A percentile compares a stretch with the other conserved stretches of the same genome.
Evolutionary conservation across 345 rosid species (phyloP).

Genomic region (Syzygium grande): DNA sequence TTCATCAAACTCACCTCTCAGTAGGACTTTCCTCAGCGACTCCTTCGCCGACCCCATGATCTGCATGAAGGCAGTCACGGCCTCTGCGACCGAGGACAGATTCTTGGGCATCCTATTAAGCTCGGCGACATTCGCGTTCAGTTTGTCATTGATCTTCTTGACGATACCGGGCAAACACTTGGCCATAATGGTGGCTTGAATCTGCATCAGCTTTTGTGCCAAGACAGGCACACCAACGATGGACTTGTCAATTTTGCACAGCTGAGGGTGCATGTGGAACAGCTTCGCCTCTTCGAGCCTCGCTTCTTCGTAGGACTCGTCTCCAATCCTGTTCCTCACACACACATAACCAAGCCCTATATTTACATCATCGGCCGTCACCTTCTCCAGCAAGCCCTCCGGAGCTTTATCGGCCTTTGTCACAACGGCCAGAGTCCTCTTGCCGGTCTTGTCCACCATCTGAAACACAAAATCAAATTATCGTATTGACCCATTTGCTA

Average conservation of each 20-base stretch:
- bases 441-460: conserved; percentile 31
- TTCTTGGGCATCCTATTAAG: conserved; percentile 17
- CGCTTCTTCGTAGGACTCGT: conserved; percentile 20
- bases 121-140: neutral
- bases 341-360: conserved; percentile 40
- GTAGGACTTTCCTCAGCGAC: conserved; percentile 22
- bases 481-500: neutral
- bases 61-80: conserved; percentile 22
- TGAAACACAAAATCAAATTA: neutral
- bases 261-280: conserved; percentile 5
- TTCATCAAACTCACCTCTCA: conserved; percentile 36
- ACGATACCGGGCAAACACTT: conserved; percentile 19
- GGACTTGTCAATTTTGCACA: conserved; percentile 22
- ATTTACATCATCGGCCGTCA: conserved; percentile 32
- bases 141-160: conserved; percentile 15
- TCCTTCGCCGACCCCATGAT: conserved; percentile 32
- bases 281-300: conserved; percentile 8
- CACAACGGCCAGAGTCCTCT: conserved; percentile 41
- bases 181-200: conserved; percentile 19
- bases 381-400: neutral
- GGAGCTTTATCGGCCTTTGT: conserved; percentile 39
- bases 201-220: conserved; percentile 15
- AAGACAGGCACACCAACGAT: conserved; percentile 24
- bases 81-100: conserved; percentile 17
- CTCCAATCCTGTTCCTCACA: conserved; percentile 24